A percentile compares a stretch with the other conserved stretches of the same genome.
Evolutionary conservation across 2,329 filamentous ascomycete species (phyloP).

Genomic region (Ophiobolus disseminans): DNA sequence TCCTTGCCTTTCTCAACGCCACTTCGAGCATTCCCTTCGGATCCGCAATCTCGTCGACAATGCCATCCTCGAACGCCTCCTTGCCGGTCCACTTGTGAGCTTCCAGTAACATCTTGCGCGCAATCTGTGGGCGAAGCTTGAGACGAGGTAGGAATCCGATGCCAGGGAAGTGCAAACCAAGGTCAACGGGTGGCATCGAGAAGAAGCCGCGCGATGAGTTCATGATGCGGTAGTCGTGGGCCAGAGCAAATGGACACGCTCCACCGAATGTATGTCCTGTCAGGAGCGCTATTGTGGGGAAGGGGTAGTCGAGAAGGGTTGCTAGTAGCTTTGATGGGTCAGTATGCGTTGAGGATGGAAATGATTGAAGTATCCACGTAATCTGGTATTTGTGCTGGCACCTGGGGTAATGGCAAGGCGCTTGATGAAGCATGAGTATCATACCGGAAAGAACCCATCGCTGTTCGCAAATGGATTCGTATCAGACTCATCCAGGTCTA

Average conservation of each 20-base stretch:
- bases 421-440: not conserved
- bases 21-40: slow-evolving; percentile 56
- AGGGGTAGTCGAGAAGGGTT: slow-evolving; percentile 58
- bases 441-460: slow-evolving; percentile 62
- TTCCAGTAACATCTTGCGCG: slow-evolving; percentile 63
- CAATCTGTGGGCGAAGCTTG: slow-evolving; percentile 60
- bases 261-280: slow-evolving; percentile 60
- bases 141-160: slow-evolving; percentile 61
- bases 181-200: slow-evolving; percentile 59
- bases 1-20: slow-evolving; percentile 56
- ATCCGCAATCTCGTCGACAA: slow-evolving; percentile 60
- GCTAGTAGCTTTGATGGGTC: slow-evolving; percentile 48
- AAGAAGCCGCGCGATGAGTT: slow-evolving; percentile 42
- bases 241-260: slow-evolving; percentile 56
- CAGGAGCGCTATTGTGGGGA: slow-evolving; percentile 57
- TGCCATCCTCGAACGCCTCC: slow-evolving; percentile 59
- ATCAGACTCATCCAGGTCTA: slow-evolving; percentile 57
- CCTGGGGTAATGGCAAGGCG: no score
- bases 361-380: no score
- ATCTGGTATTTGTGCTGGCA: no score
- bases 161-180: slow-evolving; percentile 63
- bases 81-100: slow-evolving; percentile 63
- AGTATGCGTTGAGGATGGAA: slow-evolving; percentile 28
- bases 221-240: slow-evolving; percentile 58
- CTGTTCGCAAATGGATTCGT: slow-evolving; percentile 63